Base-by-base conservation (phyloP, 2,329 filamentous ascomycete genomes). In the Clonostachys byssicola region DNA sequence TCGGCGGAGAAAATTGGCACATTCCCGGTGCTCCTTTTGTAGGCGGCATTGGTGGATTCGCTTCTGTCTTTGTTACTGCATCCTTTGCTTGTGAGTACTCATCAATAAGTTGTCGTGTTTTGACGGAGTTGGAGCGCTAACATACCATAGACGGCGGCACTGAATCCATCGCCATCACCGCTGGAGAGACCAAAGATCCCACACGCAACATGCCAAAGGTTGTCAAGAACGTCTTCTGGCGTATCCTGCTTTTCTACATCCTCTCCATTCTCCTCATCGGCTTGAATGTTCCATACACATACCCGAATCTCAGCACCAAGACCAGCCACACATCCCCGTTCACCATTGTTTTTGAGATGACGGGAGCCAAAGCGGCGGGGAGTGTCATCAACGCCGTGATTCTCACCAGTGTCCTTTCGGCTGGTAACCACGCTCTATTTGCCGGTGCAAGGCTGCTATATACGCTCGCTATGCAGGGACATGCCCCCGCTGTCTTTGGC, bases 211-310 rank as follows among this genome's bases (percentile, higher is more conserved):
- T 86, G 34, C 83, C 83, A 2, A 73, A 74, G 4, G 83, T 85
- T 4, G 78, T 86, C 42, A 80, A 80, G 53, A 85, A 85, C 47
- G 80, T 84, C 38, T 84, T 85, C 56, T 85, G 78, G 78, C 75
- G 81, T 6, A 81, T 82, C 46, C 51, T 81, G 5, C 66, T 80
- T 9, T 81, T 81, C 61, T 68, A 68, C 53, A 64, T 77, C 44
- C 61, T 72, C 6, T 76, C 74, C 0, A 66, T 79, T 42, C 60
- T 80, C 7, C 63, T 80, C 42, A 71, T 41, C 17, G 47, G 44
- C 16, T 40, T 49, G 20, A 40, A 45, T 30, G 43, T 40, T 12
- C 47, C 43, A 10, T 49, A 49, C 47, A 42, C 35, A 13, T 44
- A 49, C 35, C 44, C 44, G 10, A 20, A 20, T 13, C 18, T 46